Percentiles rank a stretch among this genome's conserved stretches.
These are phyloP conservation scores for Tolypocladium album DNA, from an alignment of 2,329 filamentous ascomycete species.

Conservation along the genomic window DNA sequence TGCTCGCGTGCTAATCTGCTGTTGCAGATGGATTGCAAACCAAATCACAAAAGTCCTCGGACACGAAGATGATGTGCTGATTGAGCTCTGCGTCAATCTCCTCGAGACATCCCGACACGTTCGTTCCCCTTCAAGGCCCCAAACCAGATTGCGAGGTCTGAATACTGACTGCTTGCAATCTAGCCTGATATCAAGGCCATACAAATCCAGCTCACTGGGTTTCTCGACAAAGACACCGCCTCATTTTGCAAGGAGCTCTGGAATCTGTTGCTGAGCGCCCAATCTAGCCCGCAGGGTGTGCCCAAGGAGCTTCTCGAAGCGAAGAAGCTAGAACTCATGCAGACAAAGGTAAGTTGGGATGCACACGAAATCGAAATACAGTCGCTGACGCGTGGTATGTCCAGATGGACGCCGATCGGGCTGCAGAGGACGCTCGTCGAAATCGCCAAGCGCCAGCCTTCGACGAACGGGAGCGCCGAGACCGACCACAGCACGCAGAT, in stretches of 20 bases:
- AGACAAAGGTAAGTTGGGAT: slow-evolving; percentile 66
- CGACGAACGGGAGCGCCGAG: slow-evolving; percentile 52
- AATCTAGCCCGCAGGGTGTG: slow-evolving; percentile 78
- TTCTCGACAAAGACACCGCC: slow-evolving; percentile 84
- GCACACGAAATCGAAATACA: neutral
- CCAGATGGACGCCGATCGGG: slow-evolving; percentile 73
- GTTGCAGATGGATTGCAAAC: slow-evolving; percentile 76
- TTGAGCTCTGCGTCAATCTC: slow-evolving; percentile 65
- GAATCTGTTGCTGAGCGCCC: slow-evolving; percentile 83
- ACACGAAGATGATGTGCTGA: slow-evolving; percentile 92
- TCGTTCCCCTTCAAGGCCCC: slow-evolving; percentile 5
- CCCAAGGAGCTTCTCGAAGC: slow-evolving; percentile 91
- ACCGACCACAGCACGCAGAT: slow-evolving; percentile 40
- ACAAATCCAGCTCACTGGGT: slow-evolving; percentile 90
- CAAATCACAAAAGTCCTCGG: slow-evolving; percentile 80
- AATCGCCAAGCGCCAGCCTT: slow-evolving; percentile 58
- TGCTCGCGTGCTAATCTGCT: slow-evolving; percentile 8
- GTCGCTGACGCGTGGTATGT: slow-evolving; percentile 1
- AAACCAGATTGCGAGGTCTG: neutral
- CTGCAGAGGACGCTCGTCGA: slow-evolving; percentile 62
- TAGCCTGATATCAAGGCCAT: slow-evolving; percentile 93
- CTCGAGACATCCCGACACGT: slow-evolving; percentile 70
- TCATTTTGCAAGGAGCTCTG: slow-evolving; percentile 89
- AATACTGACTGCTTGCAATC: slow-evolving; percentile 11
- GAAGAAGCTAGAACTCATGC: slow-evolving; percentile 88